Percentiles rank a stretch among this genome's conserved stretches.
Evolutionary conservation across 495 filamentous ascomycete species (phyloP).

Genomic region (Penicillium dipodomyicola): DNA sequence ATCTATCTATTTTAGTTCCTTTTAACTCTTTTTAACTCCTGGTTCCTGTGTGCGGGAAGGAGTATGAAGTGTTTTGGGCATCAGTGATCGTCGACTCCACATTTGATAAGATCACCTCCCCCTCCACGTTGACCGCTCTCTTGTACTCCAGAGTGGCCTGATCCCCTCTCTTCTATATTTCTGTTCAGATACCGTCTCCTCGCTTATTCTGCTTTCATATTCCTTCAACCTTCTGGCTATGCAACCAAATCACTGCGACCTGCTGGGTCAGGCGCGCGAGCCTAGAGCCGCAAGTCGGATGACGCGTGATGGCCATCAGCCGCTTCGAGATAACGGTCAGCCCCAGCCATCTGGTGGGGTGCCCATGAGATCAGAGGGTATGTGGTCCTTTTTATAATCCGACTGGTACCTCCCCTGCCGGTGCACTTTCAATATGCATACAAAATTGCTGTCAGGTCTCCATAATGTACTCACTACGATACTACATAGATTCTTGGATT

Average conservation of each 20-base stretch:
- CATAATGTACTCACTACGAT: constrained; percentile 53
- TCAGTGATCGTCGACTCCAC: constrained; percentile 26
- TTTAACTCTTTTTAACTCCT: not conserved
- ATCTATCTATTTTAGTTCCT: not conserved
- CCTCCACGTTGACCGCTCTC: constrained; percentile 33
- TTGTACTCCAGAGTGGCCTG: constrained; percentile 29
- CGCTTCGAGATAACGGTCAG: constrained; percentile 35
- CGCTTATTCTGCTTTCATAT: constrained; percentile 4
- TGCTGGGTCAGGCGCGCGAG: constrained; percentile 45
- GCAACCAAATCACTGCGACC: constrained; percentile 49
- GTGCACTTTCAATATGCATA: constrained; percentile 25
- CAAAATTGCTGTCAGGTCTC: constrained; percentile 25
- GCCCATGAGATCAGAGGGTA: constrained; percentile 51
- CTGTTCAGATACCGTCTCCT: constrained; percentile 15
- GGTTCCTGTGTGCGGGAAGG: not conserved
- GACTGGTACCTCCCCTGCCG: constrained; percentile 17
- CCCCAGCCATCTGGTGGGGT: constrained; percentile 37
- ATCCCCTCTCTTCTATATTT: constrained; percentile 13
- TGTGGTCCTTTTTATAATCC: constrained; percentile 24
- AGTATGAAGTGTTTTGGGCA: constrained; percentile 24
- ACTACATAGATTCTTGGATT: constrained; percentile 88
- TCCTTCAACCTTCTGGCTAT: constrained; percentile 24
- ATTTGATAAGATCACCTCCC: constrained; percentile 31
- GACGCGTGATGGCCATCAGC: constrained; percentile 41
- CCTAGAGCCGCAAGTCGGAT: constrained; percentile 39